Percentiles rank a stretch among this genome's conserved stretches.
These are phyloP conservation scores for Pistacia atlantica DNA, from an alignment of 345 rosid species.

Conservation along the genomic window DNA sequence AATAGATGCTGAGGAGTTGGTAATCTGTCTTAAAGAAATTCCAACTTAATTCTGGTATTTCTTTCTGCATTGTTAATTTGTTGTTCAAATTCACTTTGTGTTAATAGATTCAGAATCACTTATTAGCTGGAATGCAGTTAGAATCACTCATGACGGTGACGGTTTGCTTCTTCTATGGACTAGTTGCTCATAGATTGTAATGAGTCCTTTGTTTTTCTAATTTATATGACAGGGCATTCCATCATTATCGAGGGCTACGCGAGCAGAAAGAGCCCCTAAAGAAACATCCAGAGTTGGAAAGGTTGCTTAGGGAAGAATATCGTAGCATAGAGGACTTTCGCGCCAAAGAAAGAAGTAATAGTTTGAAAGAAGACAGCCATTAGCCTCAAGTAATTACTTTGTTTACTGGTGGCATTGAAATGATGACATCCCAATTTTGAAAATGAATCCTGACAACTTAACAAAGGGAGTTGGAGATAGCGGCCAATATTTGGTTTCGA, in stretches of 20 bases:
- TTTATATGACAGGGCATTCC: slow-evolving; percentile 76
- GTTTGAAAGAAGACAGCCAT: slow-evolving; percentile 38
- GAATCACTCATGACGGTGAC: neutral
- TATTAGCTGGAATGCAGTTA: too few relatives aligned
- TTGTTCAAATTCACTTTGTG: too few relatives aligned
- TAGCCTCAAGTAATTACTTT: slow-evolving; percentile 14
- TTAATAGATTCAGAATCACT: too few relatives aligned
- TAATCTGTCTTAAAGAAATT: neutral
- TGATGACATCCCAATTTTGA: slow-evolving; percentile 42
- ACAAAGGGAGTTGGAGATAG: slow-evolving; percentile 20
- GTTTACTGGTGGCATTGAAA: neutral
- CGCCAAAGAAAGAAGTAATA: slow-evolving; percentile 42
- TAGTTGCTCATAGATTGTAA: neutral
- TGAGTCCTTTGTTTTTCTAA: neutral
- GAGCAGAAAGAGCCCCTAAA: slow-evolving; percentile 48
- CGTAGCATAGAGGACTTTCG: slow-evolving; percentile 74
- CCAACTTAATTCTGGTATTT: neutral
- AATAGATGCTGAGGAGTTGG: neutral
- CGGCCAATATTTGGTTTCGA: slow-evolving; percentile 16
- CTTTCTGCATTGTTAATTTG: neutral
- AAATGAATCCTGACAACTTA: slow-evolving; percentile 17
- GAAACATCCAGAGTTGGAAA: slow-evolving; percentile 82
- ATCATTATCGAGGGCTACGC: slow-evolving; percentile 64
- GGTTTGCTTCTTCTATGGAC: neutral
- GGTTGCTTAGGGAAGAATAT: slow-evolving; percentile 68